Base-by-base conservation (phyloP, 2,329 filamentous ascomycete genomes). In the Cytospora piceicola region DNA sequence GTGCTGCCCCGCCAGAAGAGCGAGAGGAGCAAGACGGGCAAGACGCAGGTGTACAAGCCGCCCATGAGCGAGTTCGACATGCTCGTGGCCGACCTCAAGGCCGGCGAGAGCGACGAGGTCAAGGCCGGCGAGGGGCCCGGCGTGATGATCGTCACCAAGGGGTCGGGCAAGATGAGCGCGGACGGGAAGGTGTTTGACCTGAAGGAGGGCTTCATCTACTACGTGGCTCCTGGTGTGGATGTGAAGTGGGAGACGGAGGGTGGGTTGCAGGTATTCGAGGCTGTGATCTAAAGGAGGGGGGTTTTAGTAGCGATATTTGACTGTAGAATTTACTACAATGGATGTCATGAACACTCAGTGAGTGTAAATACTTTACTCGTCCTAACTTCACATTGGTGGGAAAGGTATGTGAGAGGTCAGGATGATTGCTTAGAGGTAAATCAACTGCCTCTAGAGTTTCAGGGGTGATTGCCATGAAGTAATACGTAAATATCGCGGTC, bases 11-110 rank as follows among this genome's bases (percentile, higher is more conserved):
- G 81, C 0, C 75, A 80, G 63, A 74, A 75, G 57, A 86, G 82
- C 64, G 75, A 79, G 0, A 81, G 83, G 67, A 83, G 87, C 58
- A 78, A 78, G 67, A 80, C 82, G 52, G 88, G 88, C 0, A 88
- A 85, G 75, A 90, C 89, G 1, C 80, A 82, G 58, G 77, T 88
- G 1, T 91, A 90, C 72, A 81, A 80, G 12, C 90, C 90, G 6
- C 88, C 89, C 0, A 82, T 92, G 75, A 87, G 85, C 71, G 90
- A 93, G 75, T 93, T 94, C 72, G 85, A 88, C 70, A 85, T 93
- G 78, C 76, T 92, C 14, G 80, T 83, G 57, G 87, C 84, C 2
- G 81, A 82, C 24, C 72, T 93, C n/a, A 75, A 73, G 3, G 75
- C 76, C 0, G 85, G 83, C 0, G 87, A 91, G 71, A 82, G 76